Evolutionary conservation across 176 grass and related monocot genomes (phyloP).

Genomic region (Thalia dealbata): DNA sequence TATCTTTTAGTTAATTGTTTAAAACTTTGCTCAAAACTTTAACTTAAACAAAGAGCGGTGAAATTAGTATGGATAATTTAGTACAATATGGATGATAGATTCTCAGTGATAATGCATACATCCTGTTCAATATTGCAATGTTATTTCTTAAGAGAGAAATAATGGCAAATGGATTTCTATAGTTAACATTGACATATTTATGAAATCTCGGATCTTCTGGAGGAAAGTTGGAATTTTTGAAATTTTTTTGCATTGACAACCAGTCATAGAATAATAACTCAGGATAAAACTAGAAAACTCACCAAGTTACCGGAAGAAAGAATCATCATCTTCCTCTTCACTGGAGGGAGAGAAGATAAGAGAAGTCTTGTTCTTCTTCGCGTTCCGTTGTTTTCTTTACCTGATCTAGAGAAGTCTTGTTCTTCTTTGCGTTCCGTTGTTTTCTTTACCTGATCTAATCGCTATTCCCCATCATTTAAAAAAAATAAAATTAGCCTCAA

Average conservation of each 20-base stretch:
- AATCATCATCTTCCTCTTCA: neutral
- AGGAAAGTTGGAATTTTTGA: neutral
- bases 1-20: neutral
- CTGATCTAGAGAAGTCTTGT: too few species aligned
- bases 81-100: too few species aligned
- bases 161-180: neutral
- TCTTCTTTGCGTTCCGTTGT: neutral
- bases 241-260: too few species aligned
- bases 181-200: neutral
- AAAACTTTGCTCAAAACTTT: neutral
- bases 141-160: neutral
- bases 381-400: neutral
- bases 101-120: too few species aligned
- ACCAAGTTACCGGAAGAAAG: neutral
- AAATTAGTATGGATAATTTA: too few species aligned
- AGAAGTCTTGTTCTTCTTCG: neutral
- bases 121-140: too few species aligned
- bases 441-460: neutral
- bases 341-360: neutral
- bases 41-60: too few species aligned
- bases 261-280: too few species aligned
- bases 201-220: neutral
- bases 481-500: slow-evolving; percentile 24
- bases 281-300: neutral
- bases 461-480: slow-evolving; percentile 16